Evolutionary conservation across 352 stramenopile genomes (phyloP), one percentile per base, ranked within the genome.

Genomic region (Thalassiosira hispida): DNA sequence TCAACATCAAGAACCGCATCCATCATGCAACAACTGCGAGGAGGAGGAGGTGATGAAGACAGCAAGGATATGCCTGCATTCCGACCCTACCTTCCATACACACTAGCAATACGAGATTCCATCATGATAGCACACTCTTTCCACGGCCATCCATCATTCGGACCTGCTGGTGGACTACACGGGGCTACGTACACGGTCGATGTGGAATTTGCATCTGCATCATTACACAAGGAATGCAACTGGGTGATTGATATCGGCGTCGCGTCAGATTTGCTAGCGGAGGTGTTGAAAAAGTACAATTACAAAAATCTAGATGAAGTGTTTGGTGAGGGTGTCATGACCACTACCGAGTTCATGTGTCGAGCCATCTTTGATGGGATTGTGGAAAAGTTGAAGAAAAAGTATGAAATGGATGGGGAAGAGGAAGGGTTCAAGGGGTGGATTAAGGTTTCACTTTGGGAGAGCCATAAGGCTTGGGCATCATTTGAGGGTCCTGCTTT

Each of bases 221-320:
- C 81, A 9, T 66, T 96, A 9, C 68, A 90, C 59, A 60, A 70
- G 25, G 83, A 90, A 73, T 88, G 75, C 11, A 96, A 96, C 81
- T 96, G 93, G 93, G 93, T 96, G 6, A 89, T 96, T 56, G 93
- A 96, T 75, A 96, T 96, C 74, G 93, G 93, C 14, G 71, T 87
- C 35, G 92, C 92, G 20, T 94, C 86, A 1, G 79, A 91, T n/a
- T 82, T 95, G 44, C 52, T 96, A 7, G 27, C 53, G 6, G 77
- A 89, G 8, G 91, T 96, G 18, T 77, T 95, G 53, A 73, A 62
- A 16, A 77, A 92, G 49, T 96, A 95, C 76, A 95, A 96, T 84
- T 91, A 95, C 51, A 91, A 96, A 69, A 96, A 96, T 71, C 77
- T 96, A 23, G 92, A 96, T 82, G 86, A 95, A 53, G 51, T 96